Percentiles rank a stretch among this genome's conserved stretches.
Evolutionary conservation across 805 yeast species (phyloP).

Genomic region (Torulaspora delbrueckii): DNA sequence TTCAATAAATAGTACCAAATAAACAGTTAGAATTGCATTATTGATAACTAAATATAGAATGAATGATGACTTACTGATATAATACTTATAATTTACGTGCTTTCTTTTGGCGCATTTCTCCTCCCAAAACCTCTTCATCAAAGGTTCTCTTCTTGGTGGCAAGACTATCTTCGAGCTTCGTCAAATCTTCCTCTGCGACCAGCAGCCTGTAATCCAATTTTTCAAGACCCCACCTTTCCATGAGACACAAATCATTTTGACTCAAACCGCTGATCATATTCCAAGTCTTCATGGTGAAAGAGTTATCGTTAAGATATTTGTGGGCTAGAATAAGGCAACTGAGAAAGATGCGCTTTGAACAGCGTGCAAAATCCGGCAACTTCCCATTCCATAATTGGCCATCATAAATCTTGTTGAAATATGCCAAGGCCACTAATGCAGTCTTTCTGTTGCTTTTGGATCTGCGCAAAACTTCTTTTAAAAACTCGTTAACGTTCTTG

Average conservation of each 20-base stretch:
- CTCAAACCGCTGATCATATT: constrained; percentile 19
- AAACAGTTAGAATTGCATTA: too few species aligned
- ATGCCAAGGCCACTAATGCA: constrained; percentile 15
- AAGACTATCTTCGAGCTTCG: constrained; percentile 1
- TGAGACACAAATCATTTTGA: constrained; percentile 16
- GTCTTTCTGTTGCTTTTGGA: constrained; percentile 19
- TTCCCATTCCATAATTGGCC: constrained; percentile 6
- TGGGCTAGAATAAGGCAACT: constrained; percentile 24
- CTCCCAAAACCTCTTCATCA: background rate
- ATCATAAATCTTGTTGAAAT: constrained; percentile 16
- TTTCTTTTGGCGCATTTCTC: background rate
- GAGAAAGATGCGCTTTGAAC: constrained; percentile 19
- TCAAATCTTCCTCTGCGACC: constrained; percentile 6
- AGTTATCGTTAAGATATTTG: constrained; percentile 22
- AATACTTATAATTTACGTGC: constrained; percentile 1
- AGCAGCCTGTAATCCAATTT: constrained; percentile 17
- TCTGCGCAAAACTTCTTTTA: constrained; percentile 19
- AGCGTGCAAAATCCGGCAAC: constrained; percentile 19
- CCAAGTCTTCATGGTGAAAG: constrained; percentile 23
- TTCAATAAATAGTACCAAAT: background rate
- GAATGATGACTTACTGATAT: background rate
- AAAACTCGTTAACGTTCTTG: constrained; percentile 10
- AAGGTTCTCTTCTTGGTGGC: background rate
- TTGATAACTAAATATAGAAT: background rate
- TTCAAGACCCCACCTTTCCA: constrained; percentile 25